Base-by-base conservation (phyloP, 2,329 filamentous ascomycete species). In the Neofusicoccum kwambonambiense region DNA sequence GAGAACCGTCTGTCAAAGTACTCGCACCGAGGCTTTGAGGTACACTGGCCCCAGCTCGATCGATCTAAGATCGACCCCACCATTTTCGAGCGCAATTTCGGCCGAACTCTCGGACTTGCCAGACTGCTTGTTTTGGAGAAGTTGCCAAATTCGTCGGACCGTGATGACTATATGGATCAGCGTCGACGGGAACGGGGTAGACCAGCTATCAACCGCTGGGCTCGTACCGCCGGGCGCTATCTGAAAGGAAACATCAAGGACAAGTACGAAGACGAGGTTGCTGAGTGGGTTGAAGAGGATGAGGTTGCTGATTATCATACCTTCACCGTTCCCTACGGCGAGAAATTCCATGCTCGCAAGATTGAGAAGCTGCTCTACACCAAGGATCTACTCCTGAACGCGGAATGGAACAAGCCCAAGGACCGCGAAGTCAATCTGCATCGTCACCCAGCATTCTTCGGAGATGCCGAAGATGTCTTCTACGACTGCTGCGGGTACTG, bases 1-100 rank as follows among this genome's bases (percentile, higher is more conserved):
- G 92, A 96, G 73, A 96, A 92, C 69, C 88, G 92, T 9, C 83
- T 96, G 12, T 91, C 90, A 15, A 96, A 96, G 75, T 94, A 96
- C 75, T 90, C 90, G 13, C 90, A 90, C 72, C 83, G 92, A 49
- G 91, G 91, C 15, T 96, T 96, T 68, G 92, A 96, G 76, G 86
- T 94, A 0, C 90, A 90, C 74, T 96, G 91, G 88, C 84, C 89
- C 1, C 82, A 87, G 9, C 81, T 96, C 13, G 89, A 95, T 67
- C 86, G 92, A 17, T 85, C 86, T n/a, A 85, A 86, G 11, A 81
- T 96, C 62, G 92, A 96, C 70, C 92, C 92, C 4, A 96, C 91
- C 22, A 93, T 96, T 56, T 96, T 91, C 67, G 92, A 96, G 76
- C 83, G 92, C 56, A 92, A 88, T 64, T 96, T 96, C 70, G 83